Base-by-base conservation (phyloP, 2,329 filamentous ascomycete genomes). In the Sporothrix brasiliensis region DNA sequence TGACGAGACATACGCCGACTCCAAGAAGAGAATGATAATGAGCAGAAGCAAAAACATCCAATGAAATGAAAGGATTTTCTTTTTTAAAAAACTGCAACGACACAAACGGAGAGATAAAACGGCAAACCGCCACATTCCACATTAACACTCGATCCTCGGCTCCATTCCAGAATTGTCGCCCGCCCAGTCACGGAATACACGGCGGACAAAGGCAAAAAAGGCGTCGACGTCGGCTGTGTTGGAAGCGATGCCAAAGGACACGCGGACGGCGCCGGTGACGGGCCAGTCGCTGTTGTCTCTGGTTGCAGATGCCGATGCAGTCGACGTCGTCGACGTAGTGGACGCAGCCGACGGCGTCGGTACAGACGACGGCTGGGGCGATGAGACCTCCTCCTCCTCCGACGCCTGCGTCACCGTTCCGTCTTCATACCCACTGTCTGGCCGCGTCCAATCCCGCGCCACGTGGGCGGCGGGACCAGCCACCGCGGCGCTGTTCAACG, bases 241-340 rank as follows among this genome's bases (percentile, higher is more conserved):
- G 11, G 80, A 80, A 1, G 78, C 79, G 21, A 81, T 72, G 24
- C 80, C 80, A 69, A 82, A 79, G 1, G 80, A 81, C 0, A 82
- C 77, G 0, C 80, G 75, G 6, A 82, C 74, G 1, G 80, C 80
- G 0, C 80, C 80, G 0, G 75, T 75, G n/a, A 72, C 39, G 10
- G 70, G 72, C 34, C 60, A 24, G 11, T 53, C 34, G n/a, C 5
- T 30, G 34, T 7, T 16, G 19, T 13, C 19, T 11, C 3, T 39
- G 1, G 61, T n/a, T n/a, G 49, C 53, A 6, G 49, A 24, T 16
- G 27, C 14, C 10, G 56, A 41, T 13, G 34, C 11, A 1, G 34
- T 61, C 24, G 52, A 61, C 9, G 56, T 41, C n/a, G 56, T 44
- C n/a, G n/a, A 24, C 34, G 56, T n/a, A n/a, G n/a, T n/a, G n/a